Percentiles rank a stretch among this genome's conserved stretches.
These are phyloP conservation scores for Thraustotheca clavata DNA, from an alignment of 352 stramenopile genomes.

Conservation along the genomic window DNA sequence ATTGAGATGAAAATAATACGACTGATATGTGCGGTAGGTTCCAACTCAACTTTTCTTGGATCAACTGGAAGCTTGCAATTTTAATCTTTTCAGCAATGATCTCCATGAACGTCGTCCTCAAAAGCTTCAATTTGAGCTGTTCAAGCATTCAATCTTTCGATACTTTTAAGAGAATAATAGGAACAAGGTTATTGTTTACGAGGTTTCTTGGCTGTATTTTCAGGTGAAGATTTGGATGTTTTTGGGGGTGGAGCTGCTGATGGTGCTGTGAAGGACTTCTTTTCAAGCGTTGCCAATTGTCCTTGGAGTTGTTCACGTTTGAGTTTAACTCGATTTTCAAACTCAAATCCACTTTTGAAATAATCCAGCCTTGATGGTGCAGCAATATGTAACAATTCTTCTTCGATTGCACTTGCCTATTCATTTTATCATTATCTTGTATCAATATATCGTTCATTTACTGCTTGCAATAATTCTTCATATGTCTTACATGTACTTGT, in stretches of 20 bases:
- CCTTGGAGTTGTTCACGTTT: conserved; percentile 86
- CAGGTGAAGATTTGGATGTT: background rate
- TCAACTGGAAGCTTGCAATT: conserved; percentile 60
- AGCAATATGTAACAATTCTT: conserved; percentile 84
- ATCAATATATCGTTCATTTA: conserved; percentile 25
- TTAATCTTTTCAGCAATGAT: conserved; percentile 61
- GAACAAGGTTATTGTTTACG: conserved; percentile 14
- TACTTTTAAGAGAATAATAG: conserved; percentile 45
- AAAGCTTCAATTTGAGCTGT: conserved; percentile 50
- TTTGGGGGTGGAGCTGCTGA: background rate
- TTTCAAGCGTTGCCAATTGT: conserved; percentile 65
- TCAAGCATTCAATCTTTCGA: conserved; percentile 74
- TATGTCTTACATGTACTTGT: conserved; percentile 75
- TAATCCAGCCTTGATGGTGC: conserved; percentile 82
- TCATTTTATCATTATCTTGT: background rate
- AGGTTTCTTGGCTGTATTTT: conserved; percentile 13
- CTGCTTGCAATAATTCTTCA: conserved; percentile 84
- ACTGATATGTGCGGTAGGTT: conserved; percentile 5
- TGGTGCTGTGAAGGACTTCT: background rate
- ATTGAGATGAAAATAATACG: background rate
- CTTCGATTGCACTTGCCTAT: conserved; percentile 80
- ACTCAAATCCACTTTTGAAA: conserved; percentile 88
- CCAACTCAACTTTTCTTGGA: conserved; percentile 49
- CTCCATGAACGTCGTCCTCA: conserved; percentile 49
- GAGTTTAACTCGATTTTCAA: conserved; percentile 84